Evolutionary conservation across 768 basidiomycete genomes (phyloP).

Genomic region (Lentinus brumalis): DNA sequence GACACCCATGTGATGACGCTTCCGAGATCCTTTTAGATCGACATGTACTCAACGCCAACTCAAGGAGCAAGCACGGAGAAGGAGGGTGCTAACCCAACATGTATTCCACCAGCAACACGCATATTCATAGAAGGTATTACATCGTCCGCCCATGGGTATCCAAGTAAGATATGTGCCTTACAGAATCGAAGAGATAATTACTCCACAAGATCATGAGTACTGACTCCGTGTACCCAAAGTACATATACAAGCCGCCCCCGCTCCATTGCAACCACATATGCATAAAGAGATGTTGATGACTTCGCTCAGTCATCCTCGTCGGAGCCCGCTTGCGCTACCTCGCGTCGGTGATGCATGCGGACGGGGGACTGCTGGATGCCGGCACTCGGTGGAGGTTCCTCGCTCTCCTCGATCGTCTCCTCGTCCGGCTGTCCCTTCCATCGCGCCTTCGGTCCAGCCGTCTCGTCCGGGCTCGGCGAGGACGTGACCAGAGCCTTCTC

Average conservation of each 20-base stretch:
- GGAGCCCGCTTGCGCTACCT: constrained; percentile 42
- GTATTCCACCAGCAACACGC: constrained; percentile 7
- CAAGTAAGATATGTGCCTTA: constrained; percentile 18
- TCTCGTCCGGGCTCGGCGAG: constrained; percentile 28
- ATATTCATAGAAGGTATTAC: constrained; percentile 17
- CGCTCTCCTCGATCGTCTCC: constrained; percentile 51
- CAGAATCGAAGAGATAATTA: constrained; percentile 19
- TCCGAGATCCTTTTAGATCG: not conserved
- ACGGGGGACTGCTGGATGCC: constrained; percentile 21
- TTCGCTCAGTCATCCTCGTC: constrained; percentile 3
- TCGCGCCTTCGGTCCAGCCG: constrained; percentile 33
- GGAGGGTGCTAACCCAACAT: not conserved
- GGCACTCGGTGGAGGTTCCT: constrained; percentile 40
- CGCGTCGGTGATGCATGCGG: constrained; percentile 46
- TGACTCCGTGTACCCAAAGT: not conserved
- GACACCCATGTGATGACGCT: not conserved
- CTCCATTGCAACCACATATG: constrained; percentile 14
- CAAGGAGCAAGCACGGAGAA: not conserved
- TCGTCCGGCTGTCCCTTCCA: constrained; percentile 43
- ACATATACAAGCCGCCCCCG: constrained; percentile 5
- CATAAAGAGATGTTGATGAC: not conserved
- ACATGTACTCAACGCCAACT: not conserved
- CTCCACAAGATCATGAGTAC: constrained; percentile 23
- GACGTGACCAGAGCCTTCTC: constrained; percentile 54
- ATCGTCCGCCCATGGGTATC: constrained; percentile 18